Percentiles rank a stretch among this genome's conserved stretches.
These are phyloP conservation scores for Globisporangium carolinianum DNA, from an alignment of 352 stramenopile genomes.

Conservation along the genomic window DNA sequence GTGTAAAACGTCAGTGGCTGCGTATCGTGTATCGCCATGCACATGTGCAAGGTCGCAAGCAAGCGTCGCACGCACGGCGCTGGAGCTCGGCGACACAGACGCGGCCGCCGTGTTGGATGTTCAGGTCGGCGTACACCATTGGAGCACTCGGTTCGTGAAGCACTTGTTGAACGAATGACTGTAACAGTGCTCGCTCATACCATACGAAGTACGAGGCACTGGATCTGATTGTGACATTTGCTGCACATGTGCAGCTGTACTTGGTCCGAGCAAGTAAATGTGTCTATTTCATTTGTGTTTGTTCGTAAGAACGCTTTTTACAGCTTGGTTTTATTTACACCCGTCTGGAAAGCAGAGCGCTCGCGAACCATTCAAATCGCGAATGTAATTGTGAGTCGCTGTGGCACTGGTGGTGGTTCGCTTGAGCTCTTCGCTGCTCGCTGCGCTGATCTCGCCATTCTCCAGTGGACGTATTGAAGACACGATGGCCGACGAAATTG, in stretches of 20 bases:
- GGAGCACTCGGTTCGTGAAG: not conserved
- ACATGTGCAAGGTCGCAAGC: not conserved
- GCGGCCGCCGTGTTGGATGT: constrained; percentile 41
- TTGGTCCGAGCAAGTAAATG: too few species aligned
- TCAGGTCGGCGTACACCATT: constrained; percentile 73
- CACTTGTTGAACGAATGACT: too few species aligned
- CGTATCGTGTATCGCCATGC: not conserved
- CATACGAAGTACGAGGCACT: too few species aligned
- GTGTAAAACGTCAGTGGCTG: not conserved
- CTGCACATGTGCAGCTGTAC: too few species aligned
- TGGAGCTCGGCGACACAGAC: constrained; percentile 54
- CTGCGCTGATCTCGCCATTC: not conserved
- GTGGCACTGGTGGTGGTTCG: not conserved
- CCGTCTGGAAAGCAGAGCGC: too few species aligned
- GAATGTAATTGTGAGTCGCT: not conserved
- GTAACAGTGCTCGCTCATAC: too few species aligned
- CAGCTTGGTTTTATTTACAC: not conserved
- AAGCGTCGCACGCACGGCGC: constrained; percentile 29
- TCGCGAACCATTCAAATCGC: not conserved
- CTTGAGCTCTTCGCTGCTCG: not conserved
- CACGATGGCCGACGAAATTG: constrained; percentile 38
- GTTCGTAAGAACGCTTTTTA: too few species aligned
- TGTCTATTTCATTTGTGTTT: too few species aligned
- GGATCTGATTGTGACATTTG: too few species aligned
- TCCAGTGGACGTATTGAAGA: constrained; percentile 17